phyloP scores from a whole-genome alignment of 2,329 filamentous ascomycete genomes.

The Aspergillus ruber region DNA sequence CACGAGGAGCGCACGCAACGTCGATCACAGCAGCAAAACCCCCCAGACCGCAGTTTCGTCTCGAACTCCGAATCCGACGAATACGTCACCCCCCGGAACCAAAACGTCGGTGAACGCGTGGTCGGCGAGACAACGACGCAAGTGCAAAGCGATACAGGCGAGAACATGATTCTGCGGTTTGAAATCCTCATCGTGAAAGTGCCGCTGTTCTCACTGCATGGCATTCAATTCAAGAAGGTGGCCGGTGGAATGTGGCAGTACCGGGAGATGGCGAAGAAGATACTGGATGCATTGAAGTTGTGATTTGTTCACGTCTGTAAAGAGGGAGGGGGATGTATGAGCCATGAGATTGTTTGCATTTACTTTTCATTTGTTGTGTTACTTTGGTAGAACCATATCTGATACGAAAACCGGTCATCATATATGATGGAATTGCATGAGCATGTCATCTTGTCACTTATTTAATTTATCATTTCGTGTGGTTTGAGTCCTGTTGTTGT shows the following conservation, averaged over 20 bases:
- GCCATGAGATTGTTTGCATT: not conserved
- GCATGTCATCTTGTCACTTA: too few relatives aligned
- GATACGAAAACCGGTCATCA: too few relatives aligned
- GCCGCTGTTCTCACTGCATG: slow-evolving; percentile 82
- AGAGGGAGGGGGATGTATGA: not conserved
- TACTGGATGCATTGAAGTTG: slow-evolving; percentile 76
- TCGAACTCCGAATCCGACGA: slow-evolving; percentile 86
- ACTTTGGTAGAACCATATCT: too few relatives aligned
- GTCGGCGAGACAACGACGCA: slow-evolving; percentile 87
- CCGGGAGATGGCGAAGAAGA: slow-evolving; percentile 96
- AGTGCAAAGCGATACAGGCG: slow-evolving; percentile 81
- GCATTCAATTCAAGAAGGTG: slow-evolving; percentile 97
- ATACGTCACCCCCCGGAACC: slow-evolving; percentile 48
- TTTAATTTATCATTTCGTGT: too few relatives aligned
- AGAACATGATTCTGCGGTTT: slow-evolving; percentile 77
- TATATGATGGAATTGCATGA: too few relatives aligned
- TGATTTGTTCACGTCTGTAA: slow-evolving; percentile 36
- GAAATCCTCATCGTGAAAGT: slow-evolving; percentile 98
- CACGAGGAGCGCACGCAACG: slow-evolving; percentile 62
- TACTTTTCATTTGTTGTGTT: not conserved
- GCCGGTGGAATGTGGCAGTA: slow-evolving; percentile 96
- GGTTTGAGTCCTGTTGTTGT: too few relatives aligned
- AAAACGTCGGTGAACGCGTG: slow-evolving; percentile 50
- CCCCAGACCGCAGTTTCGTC: slow-evolving; percentile 63
- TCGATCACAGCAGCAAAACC: slow-evolving; percentile 37